Conservation (phyloP, 257 asterid genomes). For the Craterostigma plantagineum region DNA sequence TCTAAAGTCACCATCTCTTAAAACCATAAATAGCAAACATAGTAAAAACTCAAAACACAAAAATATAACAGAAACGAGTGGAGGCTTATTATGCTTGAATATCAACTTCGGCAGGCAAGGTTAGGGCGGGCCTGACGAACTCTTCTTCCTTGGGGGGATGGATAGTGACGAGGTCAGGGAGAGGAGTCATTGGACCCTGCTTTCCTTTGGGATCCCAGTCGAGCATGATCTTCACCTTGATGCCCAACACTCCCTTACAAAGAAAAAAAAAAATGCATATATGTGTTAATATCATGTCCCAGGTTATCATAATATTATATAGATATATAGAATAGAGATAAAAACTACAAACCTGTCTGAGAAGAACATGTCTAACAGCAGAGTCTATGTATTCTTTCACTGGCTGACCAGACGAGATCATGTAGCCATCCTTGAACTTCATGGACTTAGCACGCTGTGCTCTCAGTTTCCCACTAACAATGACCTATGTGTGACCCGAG, state of each 20-base stretch:
- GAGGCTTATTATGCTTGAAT: not conserved
- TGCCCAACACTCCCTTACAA: conserved; percentile 38
- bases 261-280: not conserved
- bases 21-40: too few relatives aligned
- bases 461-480: conserved; percentile 49
- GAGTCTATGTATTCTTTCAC: conserved; percentile 43
- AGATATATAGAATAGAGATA: too few relatives aligned
- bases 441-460: conserved; percentile 46
- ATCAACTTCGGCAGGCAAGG: conserved; percentile 18
- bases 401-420: conserved; percentile 50
- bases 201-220: conserved; percentile 50
- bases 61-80: too few relatives aligned
- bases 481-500: conserved; percentile 17
- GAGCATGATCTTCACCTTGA: conserved; percentile 53
- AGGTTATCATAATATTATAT: not conserved
- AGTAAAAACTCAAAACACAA: too few relatives aligned
- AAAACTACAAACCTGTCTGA: conserved; percentile 20
- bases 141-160: conserved; percentile 45
- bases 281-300: not conserved
- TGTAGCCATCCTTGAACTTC: conserved; percentile 49
- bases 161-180: conserved; percentile 43
- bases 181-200: conserved; percentile 31
- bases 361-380: conserved; percentile 48
- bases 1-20: too few relatives aligned
- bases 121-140: conserved; percentile 8